Conservation (phyloP, 495 filamentous ascomycete genomes). For the Glutinoglossum americanum region DNA sequence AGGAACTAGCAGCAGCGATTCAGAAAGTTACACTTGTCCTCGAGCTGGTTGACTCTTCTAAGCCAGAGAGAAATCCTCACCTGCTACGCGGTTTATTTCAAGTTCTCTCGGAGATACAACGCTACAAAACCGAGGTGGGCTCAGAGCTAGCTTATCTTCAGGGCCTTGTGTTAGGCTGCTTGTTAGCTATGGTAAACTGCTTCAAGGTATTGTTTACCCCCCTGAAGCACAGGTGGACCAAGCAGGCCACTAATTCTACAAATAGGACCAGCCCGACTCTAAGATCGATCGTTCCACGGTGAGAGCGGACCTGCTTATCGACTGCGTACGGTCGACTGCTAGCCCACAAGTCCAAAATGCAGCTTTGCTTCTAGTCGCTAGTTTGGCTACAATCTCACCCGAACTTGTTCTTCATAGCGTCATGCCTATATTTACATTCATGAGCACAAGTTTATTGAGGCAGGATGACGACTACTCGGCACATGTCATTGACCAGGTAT, state of each 20-base stretch:
- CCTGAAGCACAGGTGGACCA: neutral
- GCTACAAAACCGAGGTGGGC: slow-evolving; percentile 44
- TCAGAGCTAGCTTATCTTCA: slow-evolving; percentile 77
- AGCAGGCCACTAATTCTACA: neutral
- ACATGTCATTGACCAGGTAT: slow-evolving; percentile 55
- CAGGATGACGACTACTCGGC: slow-evolving; percentile 92
- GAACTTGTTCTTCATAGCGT: slow-evolving; percentile 84
- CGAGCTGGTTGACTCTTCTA: slow-evolving; percentile 62
- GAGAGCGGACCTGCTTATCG: slow-evolving; percentile 68
- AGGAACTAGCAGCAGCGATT: slow-evolving; percentile 38
- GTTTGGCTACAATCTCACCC: slow-evolving; percentile 60
- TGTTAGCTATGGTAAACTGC: slow-evolving; percentile 56
- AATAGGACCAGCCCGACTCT: slow-evolving; percentile 20
- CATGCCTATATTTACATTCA: slow-evolving; percentile 98
- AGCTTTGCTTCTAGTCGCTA: slow-evolving; percentile 72
- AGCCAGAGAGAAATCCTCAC: slow-evolving; percentile 44
- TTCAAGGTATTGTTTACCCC: slow-evolving; percentile 26
- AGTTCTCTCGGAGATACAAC: slow-evolving; percentile 61
- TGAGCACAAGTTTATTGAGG: slow-evolving; percentile 68
- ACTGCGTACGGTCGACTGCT: slow-evolving; percentile 70
- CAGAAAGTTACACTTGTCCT: slow-evolving; percentile 68
- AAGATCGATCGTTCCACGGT: slow-evolving; percentile 55
- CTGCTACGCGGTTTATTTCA: slow-evolving; percentile 62
- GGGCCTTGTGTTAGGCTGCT: slow-evolving; percentile 49
- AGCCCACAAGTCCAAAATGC: slow-evolving; percentile 82